A percentile compares a stretch with the other conserved stretches of the same genome.
These are phyloP conservation scores for Monosporascus cannonballus DNA, from an alignment of 2,329 filamentous ascomycete genomes.

Conservation along the genomic window DNA sequence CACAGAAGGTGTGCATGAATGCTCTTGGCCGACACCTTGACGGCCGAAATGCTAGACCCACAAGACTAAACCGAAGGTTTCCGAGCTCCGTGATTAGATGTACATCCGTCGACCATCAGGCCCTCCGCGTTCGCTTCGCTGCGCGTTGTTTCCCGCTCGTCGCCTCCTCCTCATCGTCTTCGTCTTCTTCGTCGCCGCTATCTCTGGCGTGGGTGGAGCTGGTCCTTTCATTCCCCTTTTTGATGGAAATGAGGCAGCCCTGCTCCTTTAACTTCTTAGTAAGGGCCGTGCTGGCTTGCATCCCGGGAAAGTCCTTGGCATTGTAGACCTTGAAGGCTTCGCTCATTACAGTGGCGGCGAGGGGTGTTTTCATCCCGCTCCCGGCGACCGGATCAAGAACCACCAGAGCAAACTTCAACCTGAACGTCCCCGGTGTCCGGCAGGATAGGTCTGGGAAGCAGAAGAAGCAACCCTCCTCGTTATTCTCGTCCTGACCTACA, in stretches of 20 bases:
- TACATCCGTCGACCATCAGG: neutral
- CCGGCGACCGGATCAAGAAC: conserved; percentile 60
- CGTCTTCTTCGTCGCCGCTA: conserved; percentile 40
- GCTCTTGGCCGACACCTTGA: neutral
- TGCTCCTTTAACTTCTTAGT: conserved; percentile 72
- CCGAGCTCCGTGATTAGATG: neutral
- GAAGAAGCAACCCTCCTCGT: conserved; percentile 74
- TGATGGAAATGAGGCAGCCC: conserved; percentile 78
- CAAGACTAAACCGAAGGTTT: neutral
- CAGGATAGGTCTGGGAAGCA: conserved; percentile 80
- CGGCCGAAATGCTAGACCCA: neutral
- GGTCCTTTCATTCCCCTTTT: conserved; percentile 72
- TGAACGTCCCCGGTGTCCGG: conserved; percentile 69
- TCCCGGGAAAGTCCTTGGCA: conserved; percentile 81
- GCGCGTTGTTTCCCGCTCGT: conserved; percentile 10
- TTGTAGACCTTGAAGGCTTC: conserved; percentile 75
- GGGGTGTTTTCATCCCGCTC: conserved; percentile 45
- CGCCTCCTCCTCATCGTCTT: conserved; percentile 28
- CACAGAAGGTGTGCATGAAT: neutral
- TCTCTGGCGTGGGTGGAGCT: conserved; percentile 27
- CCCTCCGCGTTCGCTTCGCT: neutral
- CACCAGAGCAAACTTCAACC: conserved; percentile 68
- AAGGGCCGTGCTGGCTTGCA: conserved; percentile 69
- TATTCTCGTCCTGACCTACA: conserved; percentile 67
- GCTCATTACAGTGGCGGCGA: conserved; percentile 51